Conservation (phyloP, 2,329 filamentous ascomycete species). For the Grosmannia penicillata region DNA sequence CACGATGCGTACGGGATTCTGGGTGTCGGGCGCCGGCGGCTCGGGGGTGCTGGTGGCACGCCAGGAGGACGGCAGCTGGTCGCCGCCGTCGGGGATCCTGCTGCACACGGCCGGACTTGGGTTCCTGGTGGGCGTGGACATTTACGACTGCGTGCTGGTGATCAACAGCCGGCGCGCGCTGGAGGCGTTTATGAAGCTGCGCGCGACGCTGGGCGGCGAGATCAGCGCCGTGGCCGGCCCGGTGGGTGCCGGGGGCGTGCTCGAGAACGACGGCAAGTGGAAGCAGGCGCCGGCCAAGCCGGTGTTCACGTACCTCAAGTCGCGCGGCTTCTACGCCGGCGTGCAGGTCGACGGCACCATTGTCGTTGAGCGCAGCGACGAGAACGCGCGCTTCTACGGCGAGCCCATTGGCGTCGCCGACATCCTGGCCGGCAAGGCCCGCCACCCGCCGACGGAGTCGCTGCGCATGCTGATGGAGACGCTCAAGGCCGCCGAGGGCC, state of each 20-base stretch:
- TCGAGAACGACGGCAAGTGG: constrained; percentile 32
- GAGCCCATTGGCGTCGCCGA: constrained; percentile 30
- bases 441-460: constrained; percentile 5
- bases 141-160: constrained; percentile 79
- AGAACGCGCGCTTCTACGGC: constrained; percentile 77
- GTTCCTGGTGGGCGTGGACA: constrained; percentile 69
- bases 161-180: constrained; percentile 68
- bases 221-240: constrained; percentile 58
- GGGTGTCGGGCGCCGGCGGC: constrained; percentile 41
- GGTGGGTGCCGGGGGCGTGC: constrained; percentile 54
- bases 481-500: constrained; percentile 14
- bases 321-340: constrained; percentile 73
- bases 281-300: constrained; percentile 21
- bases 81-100: constrained; percentile 62
- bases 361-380: constrained; percentile 69
- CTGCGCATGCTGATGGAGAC: constrained; percentile 11
- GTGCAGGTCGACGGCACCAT: constrained; percentile 79
- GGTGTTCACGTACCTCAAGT: constrained; percentile 63
- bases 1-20: constrained; percentile 43
- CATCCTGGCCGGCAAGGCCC: constrained; percentile 31
- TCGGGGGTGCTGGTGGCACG: constrained; percentile 45
- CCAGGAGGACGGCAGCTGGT: constrained; percentile 48
- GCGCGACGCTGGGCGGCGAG: constrained; percentile 65
- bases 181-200: constrained; percentile 59
- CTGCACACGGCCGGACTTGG: constrained; percentile 67